Evolutionary conservation across 148 eudicot species (phyloP), one percentile per base, ranked within the genome.

Genomic region (Rheum nobile): DNA sequence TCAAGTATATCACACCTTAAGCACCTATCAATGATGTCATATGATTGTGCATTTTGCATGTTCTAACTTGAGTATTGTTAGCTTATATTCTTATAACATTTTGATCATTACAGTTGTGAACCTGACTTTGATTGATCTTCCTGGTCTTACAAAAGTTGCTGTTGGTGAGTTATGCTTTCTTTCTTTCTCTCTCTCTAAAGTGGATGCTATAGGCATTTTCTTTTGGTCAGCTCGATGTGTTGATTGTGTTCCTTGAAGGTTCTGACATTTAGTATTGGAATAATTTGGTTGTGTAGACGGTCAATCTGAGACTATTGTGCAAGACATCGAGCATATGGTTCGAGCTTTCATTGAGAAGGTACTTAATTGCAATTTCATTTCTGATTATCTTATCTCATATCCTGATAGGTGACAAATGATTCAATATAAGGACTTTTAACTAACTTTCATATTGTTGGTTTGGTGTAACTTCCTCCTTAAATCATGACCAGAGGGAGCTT

Each of bases 81-180:
- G 0, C 54, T 47, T 19, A 47, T 37, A 47, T 47, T 47, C 54
- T 47, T 4, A 19, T 16, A 16, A 11, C 14, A 43, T 43, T 11
- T 13, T 43, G 16, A 43, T 43, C 46, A 12, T 84, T 29, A 82
- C 97, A 94, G 98, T 91, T 85, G 97, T 95, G 72, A 91, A 95
- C 83, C 84, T 95, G 79, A 95, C 98, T 0, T 84, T 95, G 81
- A 80, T 95, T 70, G 98, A 95, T 86, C 98, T 95, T 87, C 98
- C 98, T 38, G 98, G 98, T 63, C 93, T 95, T 71, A 95, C 98
- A 80, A 95, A 95, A 80, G 97, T 95, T 59, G 98, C 97, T 76
- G 85, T 95, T 74, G 98, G 98, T 95, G 81, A 88, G 96, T 79
- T 77, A 31, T 43, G 67, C n/a, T 31, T 48, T 35, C 41, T 57